Evolutionary conservation across 2,329 filamentous ascomycete species (phyloP), one percentile per base, ranked within the genome.

Genomic region (Cladosporium sp.): DNA sequence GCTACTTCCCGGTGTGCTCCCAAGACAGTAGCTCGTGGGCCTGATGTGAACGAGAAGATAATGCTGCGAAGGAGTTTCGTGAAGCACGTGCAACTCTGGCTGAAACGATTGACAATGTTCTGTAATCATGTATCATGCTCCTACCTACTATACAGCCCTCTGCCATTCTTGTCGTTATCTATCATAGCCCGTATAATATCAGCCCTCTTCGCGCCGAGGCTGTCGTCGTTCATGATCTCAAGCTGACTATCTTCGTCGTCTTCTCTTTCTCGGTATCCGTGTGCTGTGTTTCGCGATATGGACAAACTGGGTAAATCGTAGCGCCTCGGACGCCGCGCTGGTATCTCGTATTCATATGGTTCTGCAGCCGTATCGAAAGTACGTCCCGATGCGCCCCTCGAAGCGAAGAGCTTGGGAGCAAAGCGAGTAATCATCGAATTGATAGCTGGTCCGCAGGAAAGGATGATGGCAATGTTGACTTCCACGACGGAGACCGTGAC

Each of bases 391-490:
- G 38, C 34, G 51, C 21, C 38, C 8, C 30, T 34, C 4, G 52
- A 47, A 8, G 54, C 55, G 65, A 78, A 78, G 26, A 76, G 74
- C 5, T 61, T 68, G 7, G 76, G 77, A 65, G 74, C 70, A 10
- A 78, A 59, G 44, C 72, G 70, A 3, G 76, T 75, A 36, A 84
- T 69, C 15, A 83, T 77, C 2, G 83, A 83, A 6, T 82, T 79
- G 47, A 86, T 75, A 0, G 84, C 85, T 0, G 85, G 85, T 0
- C 86, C 80, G 68, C 83, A 85, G 7, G 84, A 84, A 0, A 83
- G 84, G 52, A 85, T 77, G 68, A 87, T 84, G 59, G 83, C 85
- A 0, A 81, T 70, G 36, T 76, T 75, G 6, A 80, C 71, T 69
- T 82, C 80, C 32, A 78, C 74, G 38, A 76, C 73, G 15, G 77